phyloP scores from a whole-genome alignment of 1,139 yeast genomes.

The Debaryomyces coudertii region DNA sequence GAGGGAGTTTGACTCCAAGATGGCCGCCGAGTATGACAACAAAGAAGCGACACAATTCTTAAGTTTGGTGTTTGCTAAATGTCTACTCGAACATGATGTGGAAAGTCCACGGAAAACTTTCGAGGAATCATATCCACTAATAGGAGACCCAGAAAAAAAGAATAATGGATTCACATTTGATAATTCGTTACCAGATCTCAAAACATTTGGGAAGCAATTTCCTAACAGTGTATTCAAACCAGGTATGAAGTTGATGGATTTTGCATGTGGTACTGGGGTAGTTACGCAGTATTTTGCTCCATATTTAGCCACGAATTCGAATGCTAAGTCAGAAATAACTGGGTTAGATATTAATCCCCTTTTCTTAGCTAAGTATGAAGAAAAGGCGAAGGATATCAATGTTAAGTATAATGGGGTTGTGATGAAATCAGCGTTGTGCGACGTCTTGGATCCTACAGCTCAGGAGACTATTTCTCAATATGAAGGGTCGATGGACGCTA shows the following conservation, averaged over 20 bases:
- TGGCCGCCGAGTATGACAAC: constrained; percentile 29
- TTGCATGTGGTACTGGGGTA: constrained; percentile 51
- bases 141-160: constrained; percentile 23
- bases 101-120: constrained; percentile 15
- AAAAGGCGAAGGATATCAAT: constrained; percentile 16
- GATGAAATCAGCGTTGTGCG: constrained; percentile 25
- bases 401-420: constrained; percentile 12
- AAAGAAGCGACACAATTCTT: constrained; percentile 22
- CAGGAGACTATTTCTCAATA: constrained; percentile 21
- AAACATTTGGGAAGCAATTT: constrained; percentile 13
- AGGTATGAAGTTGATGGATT: constrained; percentile 38
- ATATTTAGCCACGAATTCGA: constrained; percentile 22
- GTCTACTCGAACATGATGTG: constrained; percentile 26
- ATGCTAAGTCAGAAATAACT: constrained; percentile 23
- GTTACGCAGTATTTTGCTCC: constrained; percentile 35
- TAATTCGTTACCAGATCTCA: constrained; percentile 19
- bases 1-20: constrained; percentile 22
- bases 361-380: constrained; percentile 29
- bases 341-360: constrained; percentile 43
- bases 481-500: constrained; percentile 31
- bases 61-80: constrained; percentile 24
- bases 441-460: constrained; percentile 30
- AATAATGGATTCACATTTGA: constrained; percentile 19
- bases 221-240: constrained; percentile 27
- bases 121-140: constrained; percentile 17